These are phyloP conservation scores for Cyclotella atomus DNA, from an alignment of 108 stramenopile genomes.

Conservation along the genomic window DNA sequence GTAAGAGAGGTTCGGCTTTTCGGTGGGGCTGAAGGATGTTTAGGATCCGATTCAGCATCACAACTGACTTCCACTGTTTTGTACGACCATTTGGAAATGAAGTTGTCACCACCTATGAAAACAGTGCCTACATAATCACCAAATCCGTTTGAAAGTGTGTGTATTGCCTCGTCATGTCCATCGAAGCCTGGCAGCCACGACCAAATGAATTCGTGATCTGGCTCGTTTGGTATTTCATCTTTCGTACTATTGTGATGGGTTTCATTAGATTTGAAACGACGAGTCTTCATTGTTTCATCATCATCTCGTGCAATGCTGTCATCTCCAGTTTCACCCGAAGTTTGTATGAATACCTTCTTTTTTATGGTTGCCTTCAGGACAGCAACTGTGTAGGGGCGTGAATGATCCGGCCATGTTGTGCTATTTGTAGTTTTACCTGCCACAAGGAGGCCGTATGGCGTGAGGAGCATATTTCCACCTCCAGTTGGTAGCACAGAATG, in stretches of 20 bases:
- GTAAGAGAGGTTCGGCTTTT: conserved; percentile 27
- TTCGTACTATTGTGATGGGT: conserved; percentile 1
- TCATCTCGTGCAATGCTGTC: conserved; percentile 9
- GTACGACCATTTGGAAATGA: conserved; percentile 85
- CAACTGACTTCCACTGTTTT: conserved; percentile 54
- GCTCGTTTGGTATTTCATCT: conserved; percentile 39
- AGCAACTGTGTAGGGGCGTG: conserved; percentile 83
- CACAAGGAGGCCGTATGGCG: conserved; percentile 86
- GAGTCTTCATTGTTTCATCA: conserved; percentile 13
- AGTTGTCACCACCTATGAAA: conserved; percentile 93
- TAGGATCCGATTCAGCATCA: conserved; percentile 31
- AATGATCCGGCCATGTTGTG: conserved; percentile 78
- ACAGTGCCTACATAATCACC: conserved; percentile 78
- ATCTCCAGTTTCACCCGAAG: conserved; percentile 23
- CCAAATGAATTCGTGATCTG: conserved; percentile 87
- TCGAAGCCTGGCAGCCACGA: conserved; percentile 95
- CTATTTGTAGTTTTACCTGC: conserved; percentile 74
- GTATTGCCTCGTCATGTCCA: conserved; percentile 89
- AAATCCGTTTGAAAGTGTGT: conserved; percentile 87
- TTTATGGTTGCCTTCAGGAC: conserved; percentile 78
- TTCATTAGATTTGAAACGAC: conserved; percentile 20
- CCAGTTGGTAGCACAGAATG: conserved; percentile 85
- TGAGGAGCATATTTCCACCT: conserved; percentile 88
- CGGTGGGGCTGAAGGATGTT: conserved; percentile 21
- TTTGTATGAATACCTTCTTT: conserved; percentile 43